Evolutionary conservation across 306 rosid genomes (phyloP).

Genomic region (Cucumis hystrix): DNA sequence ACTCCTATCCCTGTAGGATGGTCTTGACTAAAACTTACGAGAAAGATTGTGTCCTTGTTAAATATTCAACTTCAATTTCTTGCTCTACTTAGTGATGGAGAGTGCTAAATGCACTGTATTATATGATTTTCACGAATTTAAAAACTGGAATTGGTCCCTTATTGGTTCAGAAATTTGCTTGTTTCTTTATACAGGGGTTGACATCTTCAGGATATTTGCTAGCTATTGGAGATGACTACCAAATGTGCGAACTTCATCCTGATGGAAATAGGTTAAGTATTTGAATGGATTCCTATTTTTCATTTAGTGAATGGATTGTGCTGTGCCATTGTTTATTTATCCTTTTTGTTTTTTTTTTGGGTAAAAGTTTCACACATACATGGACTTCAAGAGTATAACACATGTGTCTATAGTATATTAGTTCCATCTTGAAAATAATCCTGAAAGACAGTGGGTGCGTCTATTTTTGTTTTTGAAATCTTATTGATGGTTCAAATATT

Average conservation of each 20-base stretch:
- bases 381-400: background rate
- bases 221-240: slow-evolving; percentile 76
- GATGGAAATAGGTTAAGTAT: slow-evolving; percentile 71
- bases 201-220: slow-evolving; percentile 60
- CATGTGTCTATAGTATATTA: background rate
- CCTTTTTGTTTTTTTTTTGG: background rate
- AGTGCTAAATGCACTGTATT: background rate
- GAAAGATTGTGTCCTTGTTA: background rate
- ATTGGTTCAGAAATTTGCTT: slow-evolving; percentile 1
- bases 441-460: background rate
- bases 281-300: background rate
- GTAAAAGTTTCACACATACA: background rate
- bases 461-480: background rate
- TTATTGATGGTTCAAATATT: background rate
- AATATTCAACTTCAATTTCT: background rate
- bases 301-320: background rate
- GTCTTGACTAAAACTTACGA: background rate
- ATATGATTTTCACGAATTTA: background rate
- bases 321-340: background rate
- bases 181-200: slow-evolving; percentile 34
- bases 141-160: background rate
- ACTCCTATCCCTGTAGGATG: background rate
- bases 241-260: slow-evolving; percentile 84
- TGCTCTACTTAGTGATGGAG: background rate
- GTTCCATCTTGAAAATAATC: background rate